Base-by-base conservation (phyloP, 2,329 filamentous ascomycete species). In the Neonectria faginata region DNA sequence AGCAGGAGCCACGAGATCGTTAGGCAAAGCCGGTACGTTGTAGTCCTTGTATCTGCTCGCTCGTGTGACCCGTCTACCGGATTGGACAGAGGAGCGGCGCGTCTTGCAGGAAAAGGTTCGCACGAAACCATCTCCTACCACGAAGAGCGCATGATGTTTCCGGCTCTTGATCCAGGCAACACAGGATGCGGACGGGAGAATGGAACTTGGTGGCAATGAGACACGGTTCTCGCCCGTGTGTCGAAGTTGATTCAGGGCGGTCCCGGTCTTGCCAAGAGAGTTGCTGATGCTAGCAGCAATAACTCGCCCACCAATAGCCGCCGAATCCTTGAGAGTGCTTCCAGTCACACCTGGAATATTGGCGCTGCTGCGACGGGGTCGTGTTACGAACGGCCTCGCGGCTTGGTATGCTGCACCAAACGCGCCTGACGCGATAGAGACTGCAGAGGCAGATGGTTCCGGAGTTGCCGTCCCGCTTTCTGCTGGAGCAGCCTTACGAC, bases 141-240 rank as follows among this genome's bases (percentile, higher is more conserved):
- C 85, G 58, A 87, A 90, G 20, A 95, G 82, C 5, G 84, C 84
- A 61, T 89, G 88, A 36, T 86, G 85, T 64, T 85, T 88, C 70
- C 85, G 88, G 36, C 88, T 86, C 27, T 85, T 86, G 50, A 92
- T 81, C 88, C 92, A 92, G 1, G 84, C 81, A 3, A 92, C 86
- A 71, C 90, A 92, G 3, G 85, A 83, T 8, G 85, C 82, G 2
- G 84, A 84, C 2, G 89, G 87, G 14, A 83, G 80, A 27, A 78
- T 77, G n/a, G 83, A 76, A 51, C 86, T 85, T 11, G 81, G 79
- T 11, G 91, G 91, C 31, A 93, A 81, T 50, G 91, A 87, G 45
- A 94, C 86, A 67, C 92, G 88, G 77, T 92, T 93, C 75, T 93
- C 91, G 11, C 89, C 89, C 0, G 88, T 91, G 71, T 93, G 91